Conservation (phyloP, 169 alveolate genomes). For the Plasmodium berghei region DNA sequence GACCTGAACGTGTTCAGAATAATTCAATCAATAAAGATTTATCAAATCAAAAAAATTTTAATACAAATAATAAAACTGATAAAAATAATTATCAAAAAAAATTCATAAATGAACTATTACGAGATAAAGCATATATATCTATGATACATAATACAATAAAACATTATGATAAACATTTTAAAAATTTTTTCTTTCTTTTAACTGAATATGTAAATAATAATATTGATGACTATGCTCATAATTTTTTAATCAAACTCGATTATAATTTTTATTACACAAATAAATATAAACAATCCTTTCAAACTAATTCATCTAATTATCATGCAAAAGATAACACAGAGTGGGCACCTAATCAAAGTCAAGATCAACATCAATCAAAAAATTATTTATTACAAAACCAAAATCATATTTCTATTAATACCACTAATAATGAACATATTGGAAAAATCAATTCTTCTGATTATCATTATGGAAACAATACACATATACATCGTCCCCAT, state of each 20-base stretch:
- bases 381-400: too few species aligned
- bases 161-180: slow-evolving; percentile 72
- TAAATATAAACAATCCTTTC: slow-evolving; percentile 24
- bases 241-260: slow-evolving; percentile 62
- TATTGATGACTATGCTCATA: slow-evolving; percentile 76
- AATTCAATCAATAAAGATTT: background rate
- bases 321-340: background rate
- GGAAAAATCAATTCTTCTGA: too few species aligned
- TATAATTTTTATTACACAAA: slow-evolving; percentile 72
- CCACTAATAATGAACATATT: too few species aligned
- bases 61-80: slow-evolving; percentile 9
- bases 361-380: too few species aligned
- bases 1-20: background rate
- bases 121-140: slow-evolving; percentile 73
- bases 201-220: slow-evolving; percentile 71
- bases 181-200: slow-evolving; percentile 42
- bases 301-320: background rate
- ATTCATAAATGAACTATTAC: slow-evolving; percentile 44
- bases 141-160: slow-evolving; percentile 73
- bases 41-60: background rate
- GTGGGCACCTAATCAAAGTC: too few species aligned
- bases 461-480: too few species aligned
- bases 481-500: too few species aligned
- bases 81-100: slow-evolving; percentile 44
- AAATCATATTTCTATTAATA: too few species aligned